Evolutionary conservation across 1,284 basidiomycete species (phyloP), one percentile per base, ranked within the genome.

Genomic region (Papiliotrema fonsecae): DNA sequence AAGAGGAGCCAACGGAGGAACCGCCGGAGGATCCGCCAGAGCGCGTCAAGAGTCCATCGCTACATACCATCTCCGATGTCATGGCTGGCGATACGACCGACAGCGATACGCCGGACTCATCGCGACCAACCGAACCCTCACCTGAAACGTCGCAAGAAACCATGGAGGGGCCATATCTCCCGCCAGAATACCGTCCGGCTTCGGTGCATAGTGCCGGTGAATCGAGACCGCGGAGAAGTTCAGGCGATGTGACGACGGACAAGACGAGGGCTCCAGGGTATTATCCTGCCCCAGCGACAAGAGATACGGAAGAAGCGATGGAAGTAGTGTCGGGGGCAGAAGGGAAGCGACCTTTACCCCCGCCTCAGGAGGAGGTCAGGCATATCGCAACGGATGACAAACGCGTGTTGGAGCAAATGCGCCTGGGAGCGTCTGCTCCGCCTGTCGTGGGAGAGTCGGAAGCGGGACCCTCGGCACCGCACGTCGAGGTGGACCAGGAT

Each of bases 321-420:
- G 64, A 62, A 2, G 58, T 71, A 0, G 67, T 63, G 0, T 65
- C 61, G 5, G 47, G 62, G 6, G 51, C 55, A n/a, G 68, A 72
- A 34, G 69, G 67, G 10, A 72, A 72, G 46, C 40, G 53, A 9
- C 57, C 62, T 13, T 42, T 65, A 47, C 44, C 47, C 7, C 36
- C 45, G 32, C 49, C 48, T 4, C 32, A 28, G 11, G 41, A 45
- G 2, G 14, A 31, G 21, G 50, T 57, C 18, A 39, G 54, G 13
- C 72, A 74, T 56, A 54, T 72, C 21, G 72, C 72, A 3, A 74
- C 72, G 31, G 72, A 73, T 52, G 72, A 74, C 51, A 74, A 74
- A 54, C 51, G 58, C 6, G 59, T 68, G 11, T 42, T 74, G 21
- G 72, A 74, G 47, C 58, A 60, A 21, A 35, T 74, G 52, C 46